Evolutionary conservation across 257 asterid species (phyloP).

Genomic region (Linderniella brevidens): DNA sequence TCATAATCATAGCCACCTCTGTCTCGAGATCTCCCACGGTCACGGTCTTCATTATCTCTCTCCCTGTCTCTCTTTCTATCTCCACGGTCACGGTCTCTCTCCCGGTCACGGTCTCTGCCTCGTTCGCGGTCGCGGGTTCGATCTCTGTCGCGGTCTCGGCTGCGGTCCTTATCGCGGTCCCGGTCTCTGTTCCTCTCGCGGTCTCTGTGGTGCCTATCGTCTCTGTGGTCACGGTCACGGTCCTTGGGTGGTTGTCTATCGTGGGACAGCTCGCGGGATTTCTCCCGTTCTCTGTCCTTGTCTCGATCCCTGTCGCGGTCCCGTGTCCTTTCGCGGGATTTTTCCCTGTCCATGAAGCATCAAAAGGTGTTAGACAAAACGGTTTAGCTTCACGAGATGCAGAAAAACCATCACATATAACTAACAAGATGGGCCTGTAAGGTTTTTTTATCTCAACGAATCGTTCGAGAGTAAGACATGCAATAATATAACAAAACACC

Average conservation of each 20-base stretch:
- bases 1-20: constrained; percentile 28
- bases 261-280: constrained; percentile 63
- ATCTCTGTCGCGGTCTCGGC: constrained; percentile 34
- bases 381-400: background rate
- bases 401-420: background rate
- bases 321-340: constrained; percentile 51
- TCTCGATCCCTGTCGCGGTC: constrained; percentile 55
- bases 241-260: constrained; percentile 52
- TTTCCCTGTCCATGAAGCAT: constrained; percentile 57
- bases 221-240: constrained; percentile 83
- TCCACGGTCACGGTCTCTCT: constrained; percentile 27
- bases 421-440: background rate
- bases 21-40: constrained; percentile 43
- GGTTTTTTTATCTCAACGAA: too few species aligned
- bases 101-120: constrained; percentile 44
- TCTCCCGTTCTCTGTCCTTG: constrained; percentile 50
- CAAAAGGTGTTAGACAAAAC: constrained; percentile 7
- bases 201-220: constrained; percentile 76
- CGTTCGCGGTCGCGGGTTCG: constrained; percentile 22
- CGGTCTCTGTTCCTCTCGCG: constrained; percentile 59
- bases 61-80: constrained; percentile 34
- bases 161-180: constrained; percentile 55
- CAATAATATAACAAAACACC: too few species aligned
- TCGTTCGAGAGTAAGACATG: too few species aligned
- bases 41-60: constrained; percentile 34